These are phyloP conservation scores for Solanum chacoense DNA, from an alignment of 305 asterid species.

Conservation along the genomic window DNA sequence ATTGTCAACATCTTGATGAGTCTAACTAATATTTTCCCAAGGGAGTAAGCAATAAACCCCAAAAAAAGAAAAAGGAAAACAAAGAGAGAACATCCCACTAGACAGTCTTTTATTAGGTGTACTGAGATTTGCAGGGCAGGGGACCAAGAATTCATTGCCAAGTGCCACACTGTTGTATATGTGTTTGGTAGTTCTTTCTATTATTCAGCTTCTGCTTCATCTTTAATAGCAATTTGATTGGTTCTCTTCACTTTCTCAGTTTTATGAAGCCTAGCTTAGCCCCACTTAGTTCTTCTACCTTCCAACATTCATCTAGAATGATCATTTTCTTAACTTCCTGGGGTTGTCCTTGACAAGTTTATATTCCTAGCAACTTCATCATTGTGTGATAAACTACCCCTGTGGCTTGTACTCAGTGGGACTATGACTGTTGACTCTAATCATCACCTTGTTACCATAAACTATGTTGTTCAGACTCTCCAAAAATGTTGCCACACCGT, in stretches of 20 bases:
- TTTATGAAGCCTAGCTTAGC: background rate
- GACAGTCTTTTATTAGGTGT: background rate
- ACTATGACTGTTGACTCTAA: background rate
- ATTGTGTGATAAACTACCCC: background rate
- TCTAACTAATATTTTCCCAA: background rate
- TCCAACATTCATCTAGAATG: background rate
- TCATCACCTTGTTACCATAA: background rate
- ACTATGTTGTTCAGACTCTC: background rate
- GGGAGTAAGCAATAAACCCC: background rate
- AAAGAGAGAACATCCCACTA: background rate
- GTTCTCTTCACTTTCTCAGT: background rate
- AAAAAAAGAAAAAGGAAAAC: background rate
- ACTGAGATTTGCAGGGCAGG: constrained; percentile 4
- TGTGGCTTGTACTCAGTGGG: background rate
- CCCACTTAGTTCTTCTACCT: background rate
- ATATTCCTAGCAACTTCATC: background rate
- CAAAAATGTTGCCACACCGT: background rate
- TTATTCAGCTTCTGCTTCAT: background rate
- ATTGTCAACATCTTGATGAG: constrained; percentile 1
- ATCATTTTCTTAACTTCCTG: background rate
- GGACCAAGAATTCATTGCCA: constrained; percentile 1
- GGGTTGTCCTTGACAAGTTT: background rate
- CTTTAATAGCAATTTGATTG: background rate
- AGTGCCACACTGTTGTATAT: background rate
- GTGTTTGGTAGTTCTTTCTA: background rate